Evolutionary conservation across 2,329 filamentous ascomycete species (phyloP).

Genomic region (Phaeoacremonium minimum): DNA sequence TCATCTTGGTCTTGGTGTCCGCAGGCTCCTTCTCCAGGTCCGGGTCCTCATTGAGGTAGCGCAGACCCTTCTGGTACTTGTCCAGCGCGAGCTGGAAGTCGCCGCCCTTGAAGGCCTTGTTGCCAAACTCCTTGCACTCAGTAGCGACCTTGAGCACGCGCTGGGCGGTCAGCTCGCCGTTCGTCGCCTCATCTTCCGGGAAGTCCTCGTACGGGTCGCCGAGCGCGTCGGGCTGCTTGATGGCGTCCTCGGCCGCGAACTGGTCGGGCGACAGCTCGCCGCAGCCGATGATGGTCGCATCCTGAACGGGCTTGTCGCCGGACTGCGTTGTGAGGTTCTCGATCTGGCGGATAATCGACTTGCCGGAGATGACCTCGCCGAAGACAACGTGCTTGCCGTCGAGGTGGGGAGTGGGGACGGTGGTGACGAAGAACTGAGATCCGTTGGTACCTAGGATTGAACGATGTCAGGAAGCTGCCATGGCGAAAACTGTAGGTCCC

Average conservation of each 20-base stretch:
- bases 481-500: too few relatives aligned
- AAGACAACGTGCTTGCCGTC: slow-evolving; percentile 98
- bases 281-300: slow-evolving; percentile 75
- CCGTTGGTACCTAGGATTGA: slow-evolving; percentile 73
- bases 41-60: slow-evolving; percentile 84
- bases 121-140: slow-evolving; percentile 88
- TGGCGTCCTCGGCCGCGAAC: slow-evolving; percentile 56
- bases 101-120: slow-evolving; percentile 82
- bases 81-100: slow-evolving; percentile 68
- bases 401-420: slow-evolving; percentile 88
- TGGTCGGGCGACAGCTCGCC: slow-evolving; percentile 76
- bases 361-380: slow-evolving; percentile 88
- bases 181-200: slow-evolving; percentile 71
- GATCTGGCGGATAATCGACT: slow-evolving; percentile 83
- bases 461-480: slow-evolving; percentile 3
- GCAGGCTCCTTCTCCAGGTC: slow-evolving; percentile 67
- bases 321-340: slow-evolving; percentile 75
- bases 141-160: slow-evolving; percentile 74
- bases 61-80: slow-evolving; percentile 92
- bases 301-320: slow-evolving; percentile 72
- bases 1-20: slow-evolving; percentile 63
- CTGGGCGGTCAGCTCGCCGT: slow-evolving; percentile 54
- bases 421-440: slow-evolving; percentile 97
- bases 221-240: slow-evolving; percentile 70
- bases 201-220: slow-evolving; percentile 95